Evolutionary conservation across 2,329 filamentous ascomycete species (phyloP).

Genomic region (Alternaria atra): DNA sequence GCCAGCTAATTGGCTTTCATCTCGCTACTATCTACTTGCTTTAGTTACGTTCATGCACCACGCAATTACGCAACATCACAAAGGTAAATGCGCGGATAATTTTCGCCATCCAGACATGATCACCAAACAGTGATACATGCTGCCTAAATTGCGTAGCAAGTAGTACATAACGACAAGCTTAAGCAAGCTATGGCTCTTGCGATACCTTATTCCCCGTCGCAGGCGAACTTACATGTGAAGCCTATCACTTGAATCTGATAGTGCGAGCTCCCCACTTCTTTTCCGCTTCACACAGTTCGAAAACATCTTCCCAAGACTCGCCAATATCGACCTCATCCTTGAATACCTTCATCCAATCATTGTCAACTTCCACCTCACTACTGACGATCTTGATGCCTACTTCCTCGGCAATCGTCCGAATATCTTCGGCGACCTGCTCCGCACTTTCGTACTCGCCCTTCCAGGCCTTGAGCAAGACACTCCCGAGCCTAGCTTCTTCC

Average conservation of each 20-base stretch:
- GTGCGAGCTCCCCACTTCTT: neutral
- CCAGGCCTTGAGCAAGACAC: constrained; percentile 14
- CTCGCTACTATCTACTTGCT: neutral
- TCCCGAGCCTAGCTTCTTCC: constrained; percentile 16
- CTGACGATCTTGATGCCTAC: constrained; percentile 10
- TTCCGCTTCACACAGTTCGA: constrained; percentile 8
- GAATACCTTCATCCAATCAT: neutral
- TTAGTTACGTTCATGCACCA: neutral
- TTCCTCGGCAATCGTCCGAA: neutral
- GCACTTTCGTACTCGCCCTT: constrained; percentile 13
- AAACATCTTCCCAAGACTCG: constrained; percentile 12
- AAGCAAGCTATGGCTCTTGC: neutral
- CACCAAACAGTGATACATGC: neutral
- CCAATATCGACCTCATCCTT: constrained; percentile 12
- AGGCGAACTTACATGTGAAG: neutral
- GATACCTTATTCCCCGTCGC: neutral
- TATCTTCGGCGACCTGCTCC: constrained; percentile 6
- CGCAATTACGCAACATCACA: neutral
- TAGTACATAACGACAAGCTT: neutral
- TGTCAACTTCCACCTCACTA: neutral
- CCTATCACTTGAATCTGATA: constrained; percentile 3
- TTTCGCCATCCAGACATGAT: too few relatives aligned
- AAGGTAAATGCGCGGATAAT: neutral
- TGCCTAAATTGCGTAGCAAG: too few relatives aligned
- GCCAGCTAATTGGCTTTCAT: neutral